Evolutionary conservation across 306 rosid species (phyloP).

Genomic region (Oxytropis ochrocephala): DNA sequence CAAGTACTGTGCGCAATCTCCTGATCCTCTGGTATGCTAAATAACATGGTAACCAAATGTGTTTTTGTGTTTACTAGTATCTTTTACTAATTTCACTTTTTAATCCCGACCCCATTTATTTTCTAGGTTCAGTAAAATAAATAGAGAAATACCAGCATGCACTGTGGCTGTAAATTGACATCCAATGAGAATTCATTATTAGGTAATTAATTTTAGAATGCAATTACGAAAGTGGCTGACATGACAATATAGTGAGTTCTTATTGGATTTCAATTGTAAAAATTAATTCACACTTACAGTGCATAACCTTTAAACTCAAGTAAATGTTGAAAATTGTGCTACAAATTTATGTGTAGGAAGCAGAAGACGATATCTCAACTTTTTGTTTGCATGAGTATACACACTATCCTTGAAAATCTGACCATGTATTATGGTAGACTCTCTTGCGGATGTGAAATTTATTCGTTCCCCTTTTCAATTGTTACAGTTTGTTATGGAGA

Average conservation of each 20-base stretch:
- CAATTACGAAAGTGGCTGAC: too few relatives aligned
- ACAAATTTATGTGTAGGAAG: background rate
- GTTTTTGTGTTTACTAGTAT: background rate
- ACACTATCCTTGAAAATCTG: background rate
- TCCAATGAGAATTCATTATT: too few relatives aligned
- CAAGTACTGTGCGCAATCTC: slow-evolving; percentile 53
- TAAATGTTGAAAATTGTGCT: too few relatives aligned
- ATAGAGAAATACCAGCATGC: too few relatives aligned
- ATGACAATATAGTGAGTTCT: too few relatives aligned
- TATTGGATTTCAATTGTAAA: too few relatives aligned
- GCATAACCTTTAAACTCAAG: too few relatives aligned
- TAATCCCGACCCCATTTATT: too few relatives aligned
- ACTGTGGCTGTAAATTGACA: too few relatives aligned
- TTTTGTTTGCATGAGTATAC: slow-evolving; percentile 1
- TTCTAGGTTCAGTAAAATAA: too few relatives aligned
- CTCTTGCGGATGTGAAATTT: background rate
- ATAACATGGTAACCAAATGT: background rate
- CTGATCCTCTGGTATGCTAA: slow-evolving; percentile 81
- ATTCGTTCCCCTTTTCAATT: background rate
- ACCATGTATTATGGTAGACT: slow-evolving; percentile 2
- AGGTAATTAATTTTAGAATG: too few relatives aligned
- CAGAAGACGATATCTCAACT: background rate
- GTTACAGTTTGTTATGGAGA: slow-evolving; percentile 80
- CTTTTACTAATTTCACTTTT: background rate
- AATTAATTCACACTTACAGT: too few relatives aligned